These are phyloP conservation scores for Sequoiadendron giganteum DNA, from an alignment of 75 land plant species.

Conservation along the genomic window DNA sequence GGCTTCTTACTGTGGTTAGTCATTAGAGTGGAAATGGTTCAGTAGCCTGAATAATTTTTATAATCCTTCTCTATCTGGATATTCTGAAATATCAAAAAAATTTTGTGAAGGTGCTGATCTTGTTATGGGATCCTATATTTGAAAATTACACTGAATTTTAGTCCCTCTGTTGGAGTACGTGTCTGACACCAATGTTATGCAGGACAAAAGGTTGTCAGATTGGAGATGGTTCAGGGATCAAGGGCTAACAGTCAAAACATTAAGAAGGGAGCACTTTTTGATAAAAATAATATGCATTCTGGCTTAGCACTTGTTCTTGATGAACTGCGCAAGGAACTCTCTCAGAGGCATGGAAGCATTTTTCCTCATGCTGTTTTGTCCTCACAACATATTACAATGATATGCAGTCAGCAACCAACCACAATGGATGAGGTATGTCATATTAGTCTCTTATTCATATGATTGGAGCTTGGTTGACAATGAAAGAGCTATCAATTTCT, in stretches of 20 bases:
- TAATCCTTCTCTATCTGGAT: not conserved
- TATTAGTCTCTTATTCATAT: not conserved
- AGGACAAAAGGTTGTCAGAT: slow-evolving; percentile 64
- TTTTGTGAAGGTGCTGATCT: not conserved
- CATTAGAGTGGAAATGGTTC: not conserved
- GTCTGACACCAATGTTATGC: not conserved
- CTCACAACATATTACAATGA: slow-evolving; percentile 66
- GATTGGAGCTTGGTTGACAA: not conserved
- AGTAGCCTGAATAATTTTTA: not conserved
- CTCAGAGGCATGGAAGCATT: slow-evolving; percentile 69
- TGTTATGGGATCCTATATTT: not conserved
- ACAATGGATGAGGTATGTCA: slow-evolving; percentile 51
- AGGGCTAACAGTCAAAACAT: slow-evolving; percentile 16
- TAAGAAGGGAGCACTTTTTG: slow-evolving; percentile 18
- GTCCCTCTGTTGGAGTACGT: not conserved
- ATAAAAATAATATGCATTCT: slow-evolving; percentile 20
- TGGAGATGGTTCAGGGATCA: slow-evolving; percentile 46
- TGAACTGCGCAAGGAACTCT: slow-evolving; percentile 69
- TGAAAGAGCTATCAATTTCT: not conserved
- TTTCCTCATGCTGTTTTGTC: slow-evolving; percentile 92
- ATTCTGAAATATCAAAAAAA: not conserved
- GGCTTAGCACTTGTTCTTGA: slow-evolving; percentile 72
- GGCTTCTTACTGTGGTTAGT: not conserved
- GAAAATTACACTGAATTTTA: not conserved
- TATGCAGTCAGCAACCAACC: slow-evolving; percentile 50